phyloP scores from a whole-genome alignment of 495 filamentous ascomycete genomes.

The Penicillium herquei region DNA sequence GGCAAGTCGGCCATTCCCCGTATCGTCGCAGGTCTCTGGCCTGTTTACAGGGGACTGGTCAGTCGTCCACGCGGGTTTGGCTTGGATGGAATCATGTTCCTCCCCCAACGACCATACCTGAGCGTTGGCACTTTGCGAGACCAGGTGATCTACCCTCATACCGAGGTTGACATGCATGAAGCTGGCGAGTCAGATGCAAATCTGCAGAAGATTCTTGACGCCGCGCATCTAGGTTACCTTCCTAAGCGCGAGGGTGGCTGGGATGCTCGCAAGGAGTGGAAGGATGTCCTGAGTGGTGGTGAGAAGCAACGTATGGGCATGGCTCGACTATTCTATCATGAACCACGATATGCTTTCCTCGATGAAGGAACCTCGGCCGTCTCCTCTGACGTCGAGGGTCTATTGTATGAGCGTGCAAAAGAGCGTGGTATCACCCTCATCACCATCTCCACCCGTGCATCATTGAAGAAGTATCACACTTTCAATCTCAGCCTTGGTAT shows the following conservation, averaged over 20 bases:
- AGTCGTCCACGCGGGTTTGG: constrained; percentile 78
- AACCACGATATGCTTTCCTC: constrained; percentile 88
- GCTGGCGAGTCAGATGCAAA: constrained; percentile 70
- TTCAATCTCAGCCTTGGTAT: constrained; percentile 81
- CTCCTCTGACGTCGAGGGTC: constrained; percentile 87
- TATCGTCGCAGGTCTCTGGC: constrained; percentile 92
- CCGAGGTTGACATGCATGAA: constrained; percentile 88
- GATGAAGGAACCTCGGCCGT: constrained; percentile 97
- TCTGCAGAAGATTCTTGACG: constrained; percentile 73
- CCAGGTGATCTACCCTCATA: constrained; percentile 97
- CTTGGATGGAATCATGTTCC: constrained; percentile 94
- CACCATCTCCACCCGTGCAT: constrained; percentile 89
- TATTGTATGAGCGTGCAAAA: constrained; percentile 90
- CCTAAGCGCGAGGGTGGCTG: constrained; percentile 92
- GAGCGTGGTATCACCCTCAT: constrained; percentile 90
- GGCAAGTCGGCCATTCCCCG: constrained; percentile 90
- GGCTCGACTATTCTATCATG: constrained; percentile 88
- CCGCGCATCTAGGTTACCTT: constrained; percentile 82
- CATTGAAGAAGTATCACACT: constrained; percentile 90
- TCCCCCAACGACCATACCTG: constrained; percentile 91
- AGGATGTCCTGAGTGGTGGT: constrained; percentile 93
- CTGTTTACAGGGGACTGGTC: constrained; percentile 88
- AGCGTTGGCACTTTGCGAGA: constrained; percentile 93
- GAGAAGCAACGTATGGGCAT: constrained; percentile 96
- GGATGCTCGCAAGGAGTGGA: constrained; percentile 97